Evolutionary conservation across 768 basidiomycete genomes (phyloP).

Genomic region (Amanita exitialis): DNA sequence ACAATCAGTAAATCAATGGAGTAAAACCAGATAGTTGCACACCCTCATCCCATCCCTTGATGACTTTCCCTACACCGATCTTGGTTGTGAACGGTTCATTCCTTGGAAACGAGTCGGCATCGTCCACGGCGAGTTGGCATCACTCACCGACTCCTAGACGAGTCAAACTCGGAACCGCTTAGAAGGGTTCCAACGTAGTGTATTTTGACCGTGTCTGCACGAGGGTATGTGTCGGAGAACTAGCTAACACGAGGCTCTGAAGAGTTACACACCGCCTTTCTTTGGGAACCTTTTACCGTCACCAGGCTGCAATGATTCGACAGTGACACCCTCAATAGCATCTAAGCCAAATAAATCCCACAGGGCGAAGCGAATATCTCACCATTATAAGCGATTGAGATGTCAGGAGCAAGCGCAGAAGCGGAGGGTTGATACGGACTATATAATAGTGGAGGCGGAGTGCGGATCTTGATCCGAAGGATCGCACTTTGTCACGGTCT

Average conservation of each 20-base stretch:
- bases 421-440: conserved; percentile 22
- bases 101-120: conserved; percentile 23
- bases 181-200: conserved; percentile 71
- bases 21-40: conserved; percentile 13
- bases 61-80: conserved; percentile 77
- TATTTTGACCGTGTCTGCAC: conserved; percentile 56
- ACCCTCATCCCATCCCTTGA: conserved; percentile 91
- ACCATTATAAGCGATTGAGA: conserved; percentile 21
- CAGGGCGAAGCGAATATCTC: conserved; percentile 14
- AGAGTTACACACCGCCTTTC: conserved; percentile 47
- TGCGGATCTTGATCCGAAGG: conserved; percentile 72
- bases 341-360: conserved; percentile 9
- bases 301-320: conserved; percentile 48
- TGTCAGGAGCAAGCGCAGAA: conserved; percentile 9
- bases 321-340: conserved; percentile 51
- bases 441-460: conserved; percentile 42
- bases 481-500: conserved; percentile 23
- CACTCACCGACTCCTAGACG: conserved; percentile 62
- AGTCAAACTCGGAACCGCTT: conserved; percentile 64
- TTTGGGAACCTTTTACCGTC: conserved; percentile 59
- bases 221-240: conserved; percentile 13
- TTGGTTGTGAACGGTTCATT: conserved; percentile 50
- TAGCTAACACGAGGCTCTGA: conserved; percentile 8
- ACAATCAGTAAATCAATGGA: conserved; percentile 13
- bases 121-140: background rate